Evolutionary conservation across 2,329 filamentous ascomycete genomes (phyloP).

Genomic region (Massarina eburnea): DNA sequence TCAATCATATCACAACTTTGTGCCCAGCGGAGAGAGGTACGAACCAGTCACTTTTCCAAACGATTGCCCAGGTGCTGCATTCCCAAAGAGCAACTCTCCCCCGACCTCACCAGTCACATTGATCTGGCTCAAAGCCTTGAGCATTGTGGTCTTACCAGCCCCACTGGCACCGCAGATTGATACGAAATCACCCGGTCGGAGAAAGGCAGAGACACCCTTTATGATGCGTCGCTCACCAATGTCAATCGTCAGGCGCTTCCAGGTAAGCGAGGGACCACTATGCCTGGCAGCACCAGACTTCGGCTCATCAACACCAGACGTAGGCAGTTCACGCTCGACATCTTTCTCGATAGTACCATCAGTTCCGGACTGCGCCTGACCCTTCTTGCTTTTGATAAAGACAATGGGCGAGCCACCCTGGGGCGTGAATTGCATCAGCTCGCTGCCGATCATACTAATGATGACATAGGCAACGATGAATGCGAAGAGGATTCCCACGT

Average conservation of each 20-base stretch:
- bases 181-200: conserved; percentile 57
- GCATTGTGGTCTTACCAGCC: conserved; percentile 39
- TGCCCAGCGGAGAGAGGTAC: conserved; percentile 59
- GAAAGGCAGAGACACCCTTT: conserved; percentile 55
- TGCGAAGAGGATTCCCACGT: conserved; percentile 49
- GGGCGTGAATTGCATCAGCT: conserved; percentile 54
- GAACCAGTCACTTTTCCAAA: conserved; percentile 68
- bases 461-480: conserved; percentile 34
- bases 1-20: conserved; percentile 78
- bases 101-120: not conserved
- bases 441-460: conserved; percentile 43
- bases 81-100: not conserved
- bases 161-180: conserved; percentile 39
- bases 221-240: conserved; percentile 55
- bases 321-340: not conserved
- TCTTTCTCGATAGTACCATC: conserved; percentile 1
- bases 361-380: not conserved
- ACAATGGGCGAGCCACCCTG: not conserved
- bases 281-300: not conserved
- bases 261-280: conserved; percentile 64
- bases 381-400: not conserved
- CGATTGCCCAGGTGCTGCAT: conserved; percentile 54
- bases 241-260: conserved; percentile 58
- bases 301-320: not conserved
- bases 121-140: conserved; percentile 32